These are phyloP conservation scores for Chaetomium sp. DNA, from an alignment of 2,329 filamentous ascomycete genomes.

Conservation along the genomic window DNA sequence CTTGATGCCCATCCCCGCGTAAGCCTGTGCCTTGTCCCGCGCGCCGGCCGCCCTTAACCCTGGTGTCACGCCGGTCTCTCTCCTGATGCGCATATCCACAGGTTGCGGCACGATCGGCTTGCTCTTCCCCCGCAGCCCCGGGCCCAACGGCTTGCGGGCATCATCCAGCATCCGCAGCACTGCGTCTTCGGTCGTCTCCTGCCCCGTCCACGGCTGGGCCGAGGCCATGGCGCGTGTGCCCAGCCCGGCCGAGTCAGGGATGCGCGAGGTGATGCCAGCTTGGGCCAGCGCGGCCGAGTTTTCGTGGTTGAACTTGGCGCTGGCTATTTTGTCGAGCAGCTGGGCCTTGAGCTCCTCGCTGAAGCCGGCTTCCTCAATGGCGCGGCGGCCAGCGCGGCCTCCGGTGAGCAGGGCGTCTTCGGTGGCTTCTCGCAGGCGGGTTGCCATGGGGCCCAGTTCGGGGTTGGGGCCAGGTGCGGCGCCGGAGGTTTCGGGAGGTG, in stretches of 20 bases:
- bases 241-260: conserved; percentile 62
- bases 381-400: conserved; percentile 60
- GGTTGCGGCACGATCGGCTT: conserved; percentile 46
- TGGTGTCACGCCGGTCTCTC: conserved; percentile 44
- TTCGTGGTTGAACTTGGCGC: conserved; percentile 56
- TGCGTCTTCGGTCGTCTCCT: conserved; percentile 72
- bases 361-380: conserved; percentile 65
- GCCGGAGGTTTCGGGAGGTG: background rate
- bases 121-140: conserved; percentile 50
- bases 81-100: conserved; percentile 56
- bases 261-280: conserved; percentile 40
- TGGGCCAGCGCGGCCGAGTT: conserved; percentile 53
- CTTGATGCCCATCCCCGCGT: conserved; percentile 52
- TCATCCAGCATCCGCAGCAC: conserved; percentile 85
- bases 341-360: conserved; percentile 63
- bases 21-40: conserved; percentile 59
- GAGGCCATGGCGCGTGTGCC: conserved; percentile 69
- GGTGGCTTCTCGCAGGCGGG: conserved; percentile 62
- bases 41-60: conserved; percentile 56
- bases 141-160: conserved; percentile 68
- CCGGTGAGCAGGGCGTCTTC: conserved; percentile 63
- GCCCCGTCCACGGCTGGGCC: conserved; percentile 74
- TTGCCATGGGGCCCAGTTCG: conserved; percentile 54
- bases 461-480: background rate
- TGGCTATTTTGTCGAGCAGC: conserved; percentile 59